Conservation (phyloP, 2,329 filamentous ascomycete genomes). For the Davidsoniella australis region DNA sequence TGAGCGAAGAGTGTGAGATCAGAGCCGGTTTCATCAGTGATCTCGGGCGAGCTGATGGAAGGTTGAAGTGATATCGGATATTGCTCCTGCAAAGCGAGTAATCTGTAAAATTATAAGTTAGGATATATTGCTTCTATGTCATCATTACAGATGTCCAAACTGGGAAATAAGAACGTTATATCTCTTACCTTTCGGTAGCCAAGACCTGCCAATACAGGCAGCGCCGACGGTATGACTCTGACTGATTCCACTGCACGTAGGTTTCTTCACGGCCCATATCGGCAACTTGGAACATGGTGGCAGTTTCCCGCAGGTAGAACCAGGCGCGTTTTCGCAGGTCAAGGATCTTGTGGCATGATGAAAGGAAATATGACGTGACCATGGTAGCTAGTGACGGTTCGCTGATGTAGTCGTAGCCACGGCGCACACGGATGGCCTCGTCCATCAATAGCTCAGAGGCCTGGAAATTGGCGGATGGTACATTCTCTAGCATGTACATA, state of each 20-base stretch:
- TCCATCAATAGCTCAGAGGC: slow-evolving; percentile 51
- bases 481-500: slow-evolving; percentile 36
- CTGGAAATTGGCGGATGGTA: slow-evolving; percentile 42
- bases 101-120: slow-evolving; percentile 22
- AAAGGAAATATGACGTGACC: slow-evolving; percentile 65
- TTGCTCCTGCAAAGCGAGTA: slow-evolving; percentile 54
- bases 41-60: slow-evolving; percentile 33
- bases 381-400: slow-evolving; percentile 38
- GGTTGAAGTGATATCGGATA: slow-evolving; percentile 54
- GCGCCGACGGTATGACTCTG: slow-evolving; percentile 45
- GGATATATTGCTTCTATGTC: not conserved
- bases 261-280: slow-evolving; percentile 45
- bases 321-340: slow-evolving; percentile 43
- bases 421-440: slow-evolving; percentile 47
- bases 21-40: slow-evolving; percentile 9
- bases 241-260: slow-evolving; percentile 39
- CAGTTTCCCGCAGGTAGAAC: slow-evolving; percentile 63
- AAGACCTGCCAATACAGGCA: slow-evolving; percentile 60
- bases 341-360: slow-evolving; percentile 38
- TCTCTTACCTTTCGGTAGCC: slow-evolving; percentile 46
- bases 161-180: slow-evolving; percentile 1
- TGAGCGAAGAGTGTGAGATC: slow-evolving; percentile 18
- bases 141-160: not conserved
- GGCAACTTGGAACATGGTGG: slow-evolving; percentile 46
- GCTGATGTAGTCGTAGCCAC: slow-evolving; percentile 43